A percentile compares a stretch with the other conserved stretches of the same genome.
Conservation (phyloP, 768 basidiomycete genomes). For the Pleurotus djamor region DNA sequence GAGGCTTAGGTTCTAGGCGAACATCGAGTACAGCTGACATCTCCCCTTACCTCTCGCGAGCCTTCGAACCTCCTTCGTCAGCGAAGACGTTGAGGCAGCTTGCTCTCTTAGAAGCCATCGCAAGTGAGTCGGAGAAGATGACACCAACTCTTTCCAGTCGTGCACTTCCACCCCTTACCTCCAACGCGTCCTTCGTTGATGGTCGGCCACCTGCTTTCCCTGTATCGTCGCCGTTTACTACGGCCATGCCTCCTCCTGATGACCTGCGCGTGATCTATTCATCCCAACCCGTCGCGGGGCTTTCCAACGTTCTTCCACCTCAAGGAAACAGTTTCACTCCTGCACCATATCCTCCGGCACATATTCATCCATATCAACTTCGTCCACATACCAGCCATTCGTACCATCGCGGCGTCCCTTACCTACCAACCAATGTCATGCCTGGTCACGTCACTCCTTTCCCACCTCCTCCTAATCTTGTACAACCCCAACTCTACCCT, state of each 20-base stretch:
- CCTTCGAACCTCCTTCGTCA: slow-evolving; percentile 51
- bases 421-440: not conserved
- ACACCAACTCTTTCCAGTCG: slow-evolving; percentile 34
- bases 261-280: slow-evolving; percentile 31
- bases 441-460: not conserved
- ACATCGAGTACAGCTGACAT: slow-evolving; percentile 60
- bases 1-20: slow-evolving; percentile 27
- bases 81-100: slow-evolving; percentile 68
- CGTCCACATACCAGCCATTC: slow-evolving; percentile 48
- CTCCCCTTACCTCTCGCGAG: slow-evolving; percentile 63
- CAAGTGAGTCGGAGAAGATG: slow-evolving; percentile 70
- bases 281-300: slow-evolving; percentile 13
- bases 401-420: slow-evolving; percentile 23
- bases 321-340: not conserved
- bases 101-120: slow-evolving; percentile 69
- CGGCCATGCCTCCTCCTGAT: not conserved
- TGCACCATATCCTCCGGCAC: not conserved
- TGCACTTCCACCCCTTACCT: slow-evolving; percentile 5
- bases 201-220: slow-evolving; percentile 18
- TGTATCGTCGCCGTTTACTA: not conserved
- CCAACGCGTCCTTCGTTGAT: not conserved
- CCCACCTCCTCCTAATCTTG: not conserved
- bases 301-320: not conserved
- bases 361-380: slow-evolving; percentile 35
- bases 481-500: not conserved